These are phyloP conservation scores for Cinnamomum chago DNA, from an alignment of 164 flowering plant genomes.

Conservation along the genomic window DNA sequence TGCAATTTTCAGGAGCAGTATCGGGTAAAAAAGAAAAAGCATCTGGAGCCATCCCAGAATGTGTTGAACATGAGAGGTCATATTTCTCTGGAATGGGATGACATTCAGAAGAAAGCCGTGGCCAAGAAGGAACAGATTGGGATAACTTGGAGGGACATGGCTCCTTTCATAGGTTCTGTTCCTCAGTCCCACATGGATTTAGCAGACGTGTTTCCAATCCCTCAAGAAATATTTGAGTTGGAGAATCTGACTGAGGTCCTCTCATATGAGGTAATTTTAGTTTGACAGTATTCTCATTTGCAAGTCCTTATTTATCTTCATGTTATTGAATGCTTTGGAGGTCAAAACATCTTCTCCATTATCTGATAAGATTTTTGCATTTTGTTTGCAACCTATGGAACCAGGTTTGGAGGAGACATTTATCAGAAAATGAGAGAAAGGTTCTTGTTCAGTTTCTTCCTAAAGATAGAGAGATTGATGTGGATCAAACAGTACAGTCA, in stretches of 20 bases:
- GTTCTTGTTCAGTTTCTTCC: slow-evolving; percentile 72
- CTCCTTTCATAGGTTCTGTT: slow-evolving; percentile 44
- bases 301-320: neutral
- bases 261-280: slow-evolving; percentile 59
- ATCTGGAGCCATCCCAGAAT: slow-evolving; percentile 24
- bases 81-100: slow-evolving; percentile 72
- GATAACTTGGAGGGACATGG: slow-evolving; percentile 49
- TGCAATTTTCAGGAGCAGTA: slow-evolving; percentile 42
- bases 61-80: slow-evolving; percentile 38
- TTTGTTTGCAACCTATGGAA: slow-evolving; percentile 4
- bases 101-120: slow-evolving; percentile 42
- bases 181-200: slow-evolving; percentile 27
- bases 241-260: slow-evolving; percentile 54
- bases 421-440: slow-evolving; percentile 63
- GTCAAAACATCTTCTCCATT: neutral
- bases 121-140: slow-evolving; percentile 77
- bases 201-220: slow-evolving; percentile 66
- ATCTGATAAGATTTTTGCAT: neutral
- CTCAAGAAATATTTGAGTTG: slow-evolving; percentile 58
- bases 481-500: slow-evolving; percentile 44
- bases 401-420: slow-evolving; percentile 66
- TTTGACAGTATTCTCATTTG: neutral
- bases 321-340: neutral
- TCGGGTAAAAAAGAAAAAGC: slow-evolving; percentile 47
- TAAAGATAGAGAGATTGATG: slow-evolving; percentile 38